Evolutionary conservation across 2,329 filamentous ascomycete genomes (phyloP).

Genomic region (Venturiaceae sp.): DNA sequence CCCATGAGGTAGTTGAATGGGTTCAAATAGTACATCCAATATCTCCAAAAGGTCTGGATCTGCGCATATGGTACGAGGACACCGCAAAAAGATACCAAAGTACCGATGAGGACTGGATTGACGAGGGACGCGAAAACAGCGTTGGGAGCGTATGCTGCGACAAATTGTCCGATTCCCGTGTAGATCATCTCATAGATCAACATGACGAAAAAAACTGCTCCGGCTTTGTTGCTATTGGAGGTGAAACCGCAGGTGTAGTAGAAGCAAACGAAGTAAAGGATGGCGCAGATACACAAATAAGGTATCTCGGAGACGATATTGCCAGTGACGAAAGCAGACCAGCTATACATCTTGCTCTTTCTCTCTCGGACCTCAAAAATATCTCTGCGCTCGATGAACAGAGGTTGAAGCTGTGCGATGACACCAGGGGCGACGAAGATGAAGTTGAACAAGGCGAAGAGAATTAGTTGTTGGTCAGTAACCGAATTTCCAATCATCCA

Average conservation of each 20-base stretch:
- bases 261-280: conserved; percentile 52
- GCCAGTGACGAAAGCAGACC: conserved; percentile 59
- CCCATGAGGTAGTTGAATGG: conserved; percentile 56
- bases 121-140: conserved; percentile 56
- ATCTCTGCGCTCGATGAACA: conserved; percentile 54
- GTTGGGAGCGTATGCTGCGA: conserved; percentile 58
- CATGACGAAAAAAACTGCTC: conserved; percentile 44
- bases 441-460: conserved; percentile 71
- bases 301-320: conserved; percentile 61
- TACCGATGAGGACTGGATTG: conserved; percentile 61
- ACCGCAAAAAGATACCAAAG: conserved; percentile 63
- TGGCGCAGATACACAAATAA: conserved; percentile 55
- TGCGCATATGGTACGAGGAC: conserved; percentile 58
- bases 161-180: conserved; percentile 55
- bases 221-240: conserved; percentile 46
- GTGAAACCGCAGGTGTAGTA: conserved; percentile 34
- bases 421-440: conserved; percentile 65
- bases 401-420: conserved; percentile 68
- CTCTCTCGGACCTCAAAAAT: conserved; percentile 65
- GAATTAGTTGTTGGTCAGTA: conserved; percentile 43
- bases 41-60: conserved; percentile 32
- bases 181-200: conserved; percentile 55
- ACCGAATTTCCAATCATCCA: conserved; percentile 33
- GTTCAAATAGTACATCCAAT: conserved; percentile 55
- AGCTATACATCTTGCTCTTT: conserved; percentile 72